Base-by-base conservation (phyloP, 345 rosid genomes). In the Pugionium dolabratum region DNA sequence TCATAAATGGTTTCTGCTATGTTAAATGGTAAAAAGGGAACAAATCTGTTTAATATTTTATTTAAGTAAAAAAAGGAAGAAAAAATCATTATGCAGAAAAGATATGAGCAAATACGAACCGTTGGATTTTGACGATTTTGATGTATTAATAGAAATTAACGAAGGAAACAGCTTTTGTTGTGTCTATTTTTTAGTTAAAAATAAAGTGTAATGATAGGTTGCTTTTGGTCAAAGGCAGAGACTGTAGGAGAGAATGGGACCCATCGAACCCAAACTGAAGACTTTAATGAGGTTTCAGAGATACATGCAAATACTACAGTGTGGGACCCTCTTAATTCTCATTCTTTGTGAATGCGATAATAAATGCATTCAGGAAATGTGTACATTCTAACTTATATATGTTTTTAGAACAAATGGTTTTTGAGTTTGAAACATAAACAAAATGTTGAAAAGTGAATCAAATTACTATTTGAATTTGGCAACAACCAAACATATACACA, bases 151-250 rank as follows among this genome's bases (percentile, higher is more conserved):
- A 58, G 33, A 52, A 48, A 47, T 25, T 40, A 50, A 35, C 65
- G 76, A 65, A 63, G 71, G 54, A 25, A 53, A 36, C 66, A 50
- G 60, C 76, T 72, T 65, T 72, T 72, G 46, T 56, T 64, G 64
- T 40, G 2, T 26, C 66, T 56, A 58, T 57, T 32, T 18, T 3
- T 30, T 29, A 39, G 32, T 26, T 26, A 5, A 31, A 42, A 58
- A 60, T 6, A 37, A 51, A 65, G 36, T 59, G 76, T 51, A 72
- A 72, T 65, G 59, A 72, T 72, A 58, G 66, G 61, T 66, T 66
- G 31, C 76, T 72, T 72, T 72, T 72, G 76, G 76, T 72, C 76
- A 72, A 72, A 72, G 76, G 76, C 55, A 52, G 61, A 72, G 66
- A 59, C 76, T 72, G 66, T 61, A 66, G 58, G 54, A 51, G 36